These are phyloP conservation scores for Verticillium nonalfalfae DNA, from an alignment of 2,329 filamentous ascomycete species.

Conservation along the genomic window DNA sequence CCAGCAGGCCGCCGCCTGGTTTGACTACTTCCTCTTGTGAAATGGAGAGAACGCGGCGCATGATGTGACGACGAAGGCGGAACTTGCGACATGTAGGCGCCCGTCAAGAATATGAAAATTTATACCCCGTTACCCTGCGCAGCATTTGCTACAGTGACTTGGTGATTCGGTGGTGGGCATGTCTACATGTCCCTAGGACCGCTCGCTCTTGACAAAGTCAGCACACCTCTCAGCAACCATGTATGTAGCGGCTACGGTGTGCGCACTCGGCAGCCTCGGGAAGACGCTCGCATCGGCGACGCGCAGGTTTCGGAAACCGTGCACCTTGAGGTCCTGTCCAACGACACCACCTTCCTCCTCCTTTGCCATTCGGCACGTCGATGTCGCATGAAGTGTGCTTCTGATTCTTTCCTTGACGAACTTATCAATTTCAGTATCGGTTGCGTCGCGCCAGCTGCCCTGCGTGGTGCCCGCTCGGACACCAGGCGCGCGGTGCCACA, in stretches of 20 bases:
- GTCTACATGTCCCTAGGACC: not conserved
- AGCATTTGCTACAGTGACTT: not conserved
- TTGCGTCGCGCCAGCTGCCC: slow-evolving; percentile 17
- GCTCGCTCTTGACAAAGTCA: slow-evolving; percentile 17
- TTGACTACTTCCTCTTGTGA: slow-evolving; percentile 35
- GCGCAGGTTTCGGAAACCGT: slow-evolving; percentile 12
- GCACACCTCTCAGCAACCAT: slow-evolving; percentile 24
- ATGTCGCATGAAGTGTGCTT: slow-evolving; percentile 5
- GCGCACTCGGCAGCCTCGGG: slow-evolving; percentile 18
- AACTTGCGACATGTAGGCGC: no score
- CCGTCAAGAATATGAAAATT: not conserved
- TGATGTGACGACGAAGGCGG: slow-evolving; percentile 23
- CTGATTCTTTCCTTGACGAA: slow-evolving; percentile 7
- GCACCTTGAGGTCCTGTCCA: slow-evolving; percentile 8
- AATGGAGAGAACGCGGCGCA: slow-evolving; percentile 31
- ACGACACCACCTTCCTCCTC: slow-evolving; percentile 8
- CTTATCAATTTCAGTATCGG: slow-evolving; percentile 22
- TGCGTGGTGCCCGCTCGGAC: not conserved
- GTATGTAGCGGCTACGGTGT: slow-evolving; percentile 20
- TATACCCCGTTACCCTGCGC: not conserved
- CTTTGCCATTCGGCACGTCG: slow-evolving; percentile 13
- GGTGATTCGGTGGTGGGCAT: not conserved
- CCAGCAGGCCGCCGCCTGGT: slow-evolving; percentile 70
- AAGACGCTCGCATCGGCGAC: slow-evolving; percentile 21
- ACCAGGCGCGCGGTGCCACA: slow-evolving; percentile 4